A percentile compares a stretch with the other conserved stretches of the same genome.
Conservation (phyloP, 768 basidiomycete genomes). For the Leccinum rimulosum region DNA sequence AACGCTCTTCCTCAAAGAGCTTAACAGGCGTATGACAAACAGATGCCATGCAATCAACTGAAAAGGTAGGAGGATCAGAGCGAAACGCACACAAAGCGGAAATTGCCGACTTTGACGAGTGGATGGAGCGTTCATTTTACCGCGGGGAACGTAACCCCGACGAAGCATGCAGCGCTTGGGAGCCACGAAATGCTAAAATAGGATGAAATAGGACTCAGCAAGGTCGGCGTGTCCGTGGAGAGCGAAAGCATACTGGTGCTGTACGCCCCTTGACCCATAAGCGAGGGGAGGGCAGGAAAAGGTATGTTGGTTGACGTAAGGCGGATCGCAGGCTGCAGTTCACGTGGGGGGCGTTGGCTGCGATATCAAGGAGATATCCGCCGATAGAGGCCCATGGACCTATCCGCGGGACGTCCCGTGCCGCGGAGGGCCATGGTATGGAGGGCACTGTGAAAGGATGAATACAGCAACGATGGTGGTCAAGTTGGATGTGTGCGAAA, state of each 20-base stretch:
- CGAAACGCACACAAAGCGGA: conserved; percentile 17
- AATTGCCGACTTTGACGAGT: conserved; percentile 24
- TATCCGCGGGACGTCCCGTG: not conserved
- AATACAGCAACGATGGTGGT: not conserved
- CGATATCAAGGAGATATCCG: conserved; percentile 28
- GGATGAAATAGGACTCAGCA: conserved; percentile 16
- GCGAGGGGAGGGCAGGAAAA: conserved; percentile 30
- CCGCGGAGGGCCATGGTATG: not conserved
- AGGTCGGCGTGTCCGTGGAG: conserved; percentile 29
- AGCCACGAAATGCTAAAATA: conserved; percentile 13
- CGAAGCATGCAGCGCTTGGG: conserved; percentile 9
- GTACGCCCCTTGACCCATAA: conserved; percentile 28
- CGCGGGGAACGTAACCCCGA: conserved; percentile 5
- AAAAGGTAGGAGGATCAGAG: conserved; percentile 6
- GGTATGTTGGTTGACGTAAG: conserved; percentile 33
- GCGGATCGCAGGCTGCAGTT: conserved; percentile 19
- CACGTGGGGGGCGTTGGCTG: conserved; percentile 17
- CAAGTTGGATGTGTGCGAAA: conserved; percentile 1
- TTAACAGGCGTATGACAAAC: conserved; percentile 25
- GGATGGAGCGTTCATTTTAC: conserved; percentile 21
- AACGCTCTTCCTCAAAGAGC: conserved; percentile 31
- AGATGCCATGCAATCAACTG: conserved; percentile 13
- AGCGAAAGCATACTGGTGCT: conserved; percentile 15
- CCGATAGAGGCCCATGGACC: conserved; percentile 29
- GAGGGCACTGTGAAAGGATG: not conserved